Evolutionary conservation across 345 rosid genomes (phyloP).

Genomic region (Eucalyptus sp.): DNA sequence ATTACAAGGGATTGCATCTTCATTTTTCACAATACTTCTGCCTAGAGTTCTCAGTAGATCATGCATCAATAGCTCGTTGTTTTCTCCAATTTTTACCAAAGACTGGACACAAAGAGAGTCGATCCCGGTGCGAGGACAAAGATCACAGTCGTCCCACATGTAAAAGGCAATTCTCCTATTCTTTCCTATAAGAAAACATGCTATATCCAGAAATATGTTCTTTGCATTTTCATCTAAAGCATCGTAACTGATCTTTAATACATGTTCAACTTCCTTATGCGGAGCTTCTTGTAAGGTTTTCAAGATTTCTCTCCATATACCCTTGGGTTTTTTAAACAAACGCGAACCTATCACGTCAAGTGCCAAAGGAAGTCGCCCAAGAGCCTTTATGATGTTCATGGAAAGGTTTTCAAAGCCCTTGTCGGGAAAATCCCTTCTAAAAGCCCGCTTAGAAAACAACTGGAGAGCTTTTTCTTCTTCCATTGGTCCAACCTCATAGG

Average conservation of each 20-base stretch:
- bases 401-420: background rate
- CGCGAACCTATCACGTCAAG: background rate
- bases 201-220: background rate
- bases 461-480: background rate
- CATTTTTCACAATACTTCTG: background rate
- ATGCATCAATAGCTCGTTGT: background rate
- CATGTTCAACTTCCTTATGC: background rate
- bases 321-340: background rate
- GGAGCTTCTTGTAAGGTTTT: background rate
- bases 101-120: background rate
- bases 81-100: background rate
- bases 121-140: background rate
- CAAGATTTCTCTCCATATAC: background rate
- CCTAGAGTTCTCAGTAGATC: background rate
- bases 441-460: background rate
- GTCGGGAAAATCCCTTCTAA: background rate
- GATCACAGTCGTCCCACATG: background rate
- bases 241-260: background rate
- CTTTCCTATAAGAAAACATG: background rate
- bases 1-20: background rate
- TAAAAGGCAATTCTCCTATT: background rate
- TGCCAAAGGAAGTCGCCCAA: background rate
- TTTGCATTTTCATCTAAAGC: background rate
- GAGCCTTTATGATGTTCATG: background rate
- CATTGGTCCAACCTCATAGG: background rate